phyloP scores from a whole-genome alignment of 2,329 filamentous ascomycete species.

The Periglandula ipomoeae region DNA sequence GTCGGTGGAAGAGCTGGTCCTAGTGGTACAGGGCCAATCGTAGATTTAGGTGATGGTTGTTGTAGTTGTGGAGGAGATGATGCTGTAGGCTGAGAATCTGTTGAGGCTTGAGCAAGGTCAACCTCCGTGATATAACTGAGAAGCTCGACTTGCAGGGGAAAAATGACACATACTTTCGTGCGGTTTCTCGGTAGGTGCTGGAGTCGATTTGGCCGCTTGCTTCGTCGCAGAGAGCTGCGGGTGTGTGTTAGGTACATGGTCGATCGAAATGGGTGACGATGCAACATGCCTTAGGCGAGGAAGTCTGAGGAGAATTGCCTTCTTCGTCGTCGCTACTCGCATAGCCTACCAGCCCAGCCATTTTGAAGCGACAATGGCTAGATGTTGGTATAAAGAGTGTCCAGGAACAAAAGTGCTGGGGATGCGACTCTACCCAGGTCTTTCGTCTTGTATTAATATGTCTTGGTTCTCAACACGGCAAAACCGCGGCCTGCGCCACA shows the following conservation, averaged over 20 bases:
- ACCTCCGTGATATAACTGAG: no score
- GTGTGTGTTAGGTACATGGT: background rate
- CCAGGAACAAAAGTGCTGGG: background rate
- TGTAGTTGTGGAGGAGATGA: background rate
- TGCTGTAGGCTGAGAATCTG: background rate
- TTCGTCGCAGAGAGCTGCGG: background rate
- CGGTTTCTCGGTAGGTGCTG: background rate
- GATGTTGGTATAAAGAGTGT: background rate
- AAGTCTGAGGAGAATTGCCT: constrained; percentile 13
- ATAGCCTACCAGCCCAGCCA: constrained; percentile 40
- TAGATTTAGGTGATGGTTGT: constrained; percentile 1
- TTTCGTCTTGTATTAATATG: background rate
- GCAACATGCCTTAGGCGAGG: constrained; percentile 1
- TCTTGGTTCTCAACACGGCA: constrained; percentile 1
- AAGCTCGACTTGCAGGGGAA: no score
- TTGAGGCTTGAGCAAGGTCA: background rate
- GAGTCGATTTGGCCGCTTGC: background rate
- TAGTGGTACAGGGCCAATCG: constrained; percentile 23
- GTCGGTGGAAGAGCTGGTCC: constrained; percentile 30
- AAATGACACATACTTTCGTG: no score
- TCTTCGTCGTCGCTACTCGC: constrained; percentile 44
- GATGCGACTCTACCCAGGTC: background rate
- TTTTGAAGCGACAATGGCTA: constrained; percentile 10
- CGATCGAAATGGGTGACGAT: background rate
- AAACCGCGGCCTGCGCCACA: constrained; percentile 2